Conservation (phyloP, 306 rosid species). For the Vigna reflexopilosa region DNA sequence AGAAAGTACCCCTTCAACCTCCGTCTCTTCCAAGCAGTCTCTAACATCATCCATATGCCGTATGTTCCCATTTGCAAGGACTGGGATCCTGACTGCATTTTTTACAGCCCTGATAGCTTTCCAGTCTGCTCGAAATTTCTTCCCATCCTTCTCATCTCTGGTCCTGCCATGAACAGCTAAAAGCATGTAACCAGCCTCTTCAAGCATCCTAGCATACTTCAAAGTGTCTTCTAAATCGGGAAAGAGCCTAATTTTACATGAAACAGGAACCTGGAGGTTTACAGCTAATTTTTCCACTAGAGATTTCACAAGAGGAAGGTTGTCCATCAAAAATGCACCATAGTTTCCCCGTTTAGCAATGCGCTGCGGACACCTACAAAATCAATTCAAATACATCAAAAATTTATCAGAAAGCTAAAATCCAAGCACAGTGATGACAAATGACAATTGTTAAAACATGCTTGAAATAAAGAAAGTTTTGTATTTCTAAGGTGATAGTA, state of each 20-base stretch:
- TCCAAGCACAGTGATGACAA: background rate
- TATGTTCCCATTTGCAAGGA: conserved; percentile 62
- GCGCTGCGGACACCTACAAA: conserved; percentile 93
- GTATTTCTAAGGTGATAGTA: background rate
- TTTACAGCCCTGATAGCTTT: conserved; percentile 83
- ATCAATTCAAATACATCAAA: conserved; percentile 25
- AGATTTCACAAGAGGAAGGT: conserved; percentile 86
- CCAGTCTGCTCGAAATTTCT: conserved; percentile 91
- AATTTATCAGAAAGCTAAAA: conserved; percentile 11
- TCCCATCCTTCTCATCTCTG: conserved; percentile 91
- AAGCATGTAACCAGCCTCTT: conserved; percentile 93
- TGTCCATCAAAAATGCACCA: conserved; percentile 97
- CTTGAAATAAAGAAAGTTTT: no score
- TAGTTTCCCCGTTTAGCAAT: conserved; percentile 87
- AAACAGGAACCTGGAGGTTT: conserved; percentile 88
- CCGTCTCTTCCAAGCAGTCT: conserved; percentile 57
- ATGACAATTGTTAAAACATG: no score
- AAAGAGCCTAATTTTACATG: conserved; percentile 92
- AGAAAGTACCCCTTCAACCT: conserved; percentile 63
- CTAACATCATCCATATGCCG: conserved; percentile 57
- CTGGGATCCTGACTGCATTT: conserved; percentile 74
- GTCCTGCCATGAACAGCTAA: conserved; percentile 91
- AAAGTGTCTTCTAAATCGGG: conserved; percentile 84
- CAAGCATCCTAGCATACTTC: conserved; percentile 86
- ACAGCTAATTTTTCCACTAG: conserved; percentile 80